Evolutionary conservation across 2,329 filamentous ascomycete genomes (phyloP), one percentile per base, ranked within the genome.

Genomic region (Colletotrichum nymphaeae): DNA sequence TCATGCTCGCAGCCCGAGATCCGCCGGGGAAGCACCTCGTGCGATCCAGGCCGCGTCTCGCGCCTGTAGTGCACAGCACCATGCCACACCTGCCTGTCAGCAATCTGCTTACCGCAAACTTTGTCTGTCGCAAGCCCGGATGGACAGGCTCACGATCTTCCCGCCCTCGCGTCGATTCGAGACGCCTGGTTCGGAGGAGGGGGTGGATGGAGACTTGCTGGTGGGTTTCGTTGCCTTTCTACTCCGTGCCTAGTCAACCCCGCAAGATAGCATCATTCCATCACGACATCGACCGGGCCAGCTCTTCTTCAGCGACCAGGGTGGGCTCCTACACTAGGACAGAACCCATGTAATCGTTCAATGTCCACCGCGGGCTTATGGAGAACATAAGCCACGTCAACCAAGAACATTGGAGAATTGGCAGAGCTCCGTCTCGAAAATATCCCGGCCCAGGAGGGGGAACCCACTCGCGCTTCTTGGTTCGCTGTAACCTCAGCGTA

Each of bases 11-110:
- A 66, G 56, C 56, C 67, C 71, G 56, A 73, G 71, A 73, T 73
- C 71, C 71, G 71, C 71, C 71, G 71, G 71, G 71, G 71, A 73
- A 73, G 71, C 71, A 73, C 71, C 53, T 71, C 67, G 56, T 35
- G 32, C 67, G 67, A 71, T 71, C 71, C 71, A 66, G 67, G 71
- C 71, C 71, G 71, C 49, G 67, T 53, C 35, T 63, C 60, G 67
- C 60, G 71, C 67, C 60, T 62, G 71, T 71, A 73, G 71, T 71
- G 60, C 62, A 28, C 60, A 66, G 65, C 69, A 59, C 69, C 59
- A 69, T 69, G 58, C 69, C 52, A 64, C 53, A 55, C 68, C 70
- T 73, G 70, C 67, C 67, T 73, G 71, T 63, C 67, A 60, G 32
- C 66, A 69, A 70, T 46, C 70, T 66, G 60, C 67, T 56, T 67